Conservation (phyloP, 441 rosid genomes). For the Gossypium davidsonii region DNA sequence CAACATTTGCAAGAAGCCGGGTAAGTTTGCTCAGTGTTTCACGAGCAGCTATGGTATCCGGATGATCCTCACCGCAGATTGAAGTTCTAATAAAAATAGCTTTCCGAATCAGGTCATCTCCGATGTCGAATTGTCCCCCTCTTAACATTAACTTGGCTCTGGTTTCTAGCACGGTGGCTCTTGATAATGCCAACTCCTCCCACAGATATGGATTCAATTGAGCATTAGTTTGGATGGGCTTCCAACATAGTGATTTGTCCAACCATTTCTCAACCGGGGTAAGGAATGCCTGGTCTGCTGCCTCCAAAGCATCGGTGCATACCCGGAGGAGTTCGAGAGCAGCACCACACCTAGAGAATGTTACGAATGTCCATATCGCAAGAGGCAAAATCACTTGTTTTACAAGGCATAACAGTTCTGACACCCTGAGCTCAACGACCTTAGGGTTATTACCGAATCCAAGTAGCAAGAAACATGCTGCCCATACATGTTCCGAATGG, state of each 20-base stretch:
- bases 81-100: constrained; percentile 82
- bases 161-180: constrained; percentile 86
- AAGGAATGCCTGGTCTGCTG: constrained; percentile 76
- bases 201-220: constrained; percentile 82
- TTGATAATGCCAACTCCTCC: constrained; percentile 80
- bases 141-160: constrained; percentile 83
- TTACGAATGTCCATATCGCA: constrained; percentile 59
- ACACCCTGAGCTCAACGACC: constrained; percentile 53
- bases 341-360: constrained; percentile 72
- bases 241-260: constrained; percentile 86
- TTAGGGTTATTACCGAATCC: constrained; percentile 67
- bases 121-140: constrained; percentile 74
- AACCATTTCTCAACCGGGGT: constrained; percentile 81
- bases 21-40: constrained; percentile 82
- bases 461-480: constrained; percentile 62
- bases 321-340: constrained; percentile 76
- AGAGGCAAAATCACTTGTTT: constrained; percentile 68
- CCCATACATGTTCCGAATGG: constrained; percentile 77
- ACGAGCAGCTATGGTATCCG: constrained; percentile 64
- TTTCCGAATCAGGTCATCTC: constrained; percentile 81
- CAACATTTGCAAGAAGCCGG: constrained; percentile 62
- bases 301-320: constrained; percentile 82
- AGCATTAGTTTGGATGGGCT: constrained; percentile 75
- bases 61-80: constrained; percentile 82
- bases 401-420: constrained; percentile 50